Evolutionary conservation across 1,284 basidiomycete species (phyloP), one percentile per base, ranked within the genome.

Genomic region (Cutaneotrichosporon dermatis): DNA sequence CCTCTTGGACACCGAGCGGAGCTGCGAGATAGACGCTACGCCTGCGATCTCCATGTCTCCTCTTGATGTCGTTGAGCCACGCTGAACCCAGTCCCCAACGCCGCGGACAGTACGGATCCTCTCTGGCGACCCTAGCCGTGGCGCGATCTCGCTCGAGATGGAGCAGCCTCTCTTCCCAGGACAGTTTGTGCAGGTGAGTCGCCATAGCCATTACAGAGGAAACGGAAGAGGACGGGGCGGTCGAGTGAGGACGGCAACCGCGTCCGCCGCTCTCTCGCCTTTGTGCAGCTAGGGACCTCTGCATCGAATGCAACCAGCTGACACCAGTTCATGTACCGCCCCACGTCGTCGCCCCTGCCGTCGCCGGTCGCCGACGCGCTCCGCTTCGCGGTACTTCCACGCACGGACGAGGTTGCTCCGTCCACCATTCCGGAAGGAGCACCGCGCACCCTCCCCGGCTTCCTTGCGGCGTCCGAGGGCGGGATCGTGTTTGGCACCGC

Each of bases 101-200:
- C 36, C 43, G 33, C 62, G 57, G 25, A 49, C 60, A 6, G 71
- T 77, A 5, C 72, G 70, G 57, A 87, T 93, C 63, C 84, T 83
- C 12, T 87, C 88, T 0, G 91, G 91, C 1, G 90, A 90, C 73
- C 90, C 89, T 0, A 85, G 84, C 25, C 82, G 88, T 8, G 91
- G 91, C 0, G 84, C 85, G 0, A 79, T 93, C 13, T 84, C 88
- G 0, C 79, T 93, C 1, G 86, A 88, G 40, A 82, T 84, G 13
- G 80, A 84, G 41, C 80, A 80, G 34, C 84, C 88, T 3, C 84
- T 89, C 0, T 67, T 70, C 1, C 72, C 78, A 2, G 88, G 87
- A 4, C 79, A 84, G 12, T 69, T 71, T 2, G 84, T 90, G n/a
- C 84, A 86, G 78, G 88, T 88, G 64, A 60, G 80, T 68, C 25